phyloP scores from a whole-genome alignment of 2,329 filamentous ascomycete genomes.

The Neofusicoccum ribis region DNA sequence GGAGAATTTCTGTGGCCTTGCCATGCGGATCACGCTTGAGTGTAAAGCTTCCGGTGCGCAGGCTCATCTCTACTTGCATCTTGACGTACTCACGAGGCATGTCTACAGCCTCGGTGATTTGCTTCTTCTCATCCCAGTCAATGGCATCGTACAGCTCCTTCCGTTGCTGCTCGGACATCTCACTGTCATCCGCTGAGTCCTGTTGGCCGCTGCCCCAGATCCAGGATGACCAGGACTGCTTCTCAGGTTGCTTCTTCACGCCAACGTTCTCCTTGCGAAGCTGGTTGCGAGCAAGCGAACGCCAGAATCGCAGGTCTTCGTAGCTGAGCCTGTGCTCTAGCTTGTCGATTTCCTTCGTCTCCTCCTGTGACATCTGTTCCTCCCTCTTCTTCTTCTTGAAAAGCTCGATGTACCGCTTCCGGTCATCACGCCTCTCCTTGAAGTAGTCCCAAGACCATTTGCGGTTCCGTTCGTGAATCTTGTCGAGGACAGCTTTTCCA shows the following conservation, averaged over 20 bases:
- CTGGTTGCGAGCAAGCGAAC: constrained; percentile 89
- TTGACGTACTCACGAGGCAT: constrained; percentile 89
- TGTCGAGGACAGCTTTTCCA: constrained; percentile 81
- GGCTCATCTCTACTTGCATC: constrained; percentile 84
- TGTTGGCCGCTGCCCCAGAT: constrained; percentile 73
- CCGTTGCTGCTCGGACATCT: constrained; percentile 93
- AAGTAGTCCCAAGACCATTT: constrained; percentile 97
- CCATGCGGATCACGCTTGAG: constrained; percentile 81
- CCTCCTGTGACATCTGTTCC: constrained; percentile 65
- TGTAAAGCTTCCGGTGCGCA: constrained; percentile 96
- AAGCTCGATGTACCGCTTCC: constrained; percentile 82
- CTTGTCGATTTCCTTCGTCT: constrained; percentile 69
- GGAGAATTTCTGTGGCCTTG: constrained; percentile 77
- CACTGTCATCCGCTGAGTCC: constrained; percentile 71
- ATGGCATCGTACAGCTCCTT: constrained; percentile 97
- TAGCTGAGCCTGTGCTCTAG: constrained; percentile 89
- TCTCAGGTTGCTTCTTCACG: constrained; percentile 72
- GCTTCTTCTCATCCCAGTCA: constrained; percentile 96
- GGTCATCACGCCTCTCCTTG: constrained; percentile 86
- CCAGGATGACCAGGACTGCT: constrained; percentile 90
- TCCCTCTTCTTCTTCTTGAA: constrained; percentile 91
- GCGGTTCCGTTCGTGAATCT: constrained; percentile 92
- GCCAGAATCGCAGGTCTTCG: constrained; percentile 96
- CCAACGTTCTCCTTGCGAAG: constrained; percentile 92
- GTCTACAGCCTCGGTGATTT: constrained; percentile 83